Conservation (phyloP, 176 grass and related monocot genomes). For the Hordeum marinum region DNA sequence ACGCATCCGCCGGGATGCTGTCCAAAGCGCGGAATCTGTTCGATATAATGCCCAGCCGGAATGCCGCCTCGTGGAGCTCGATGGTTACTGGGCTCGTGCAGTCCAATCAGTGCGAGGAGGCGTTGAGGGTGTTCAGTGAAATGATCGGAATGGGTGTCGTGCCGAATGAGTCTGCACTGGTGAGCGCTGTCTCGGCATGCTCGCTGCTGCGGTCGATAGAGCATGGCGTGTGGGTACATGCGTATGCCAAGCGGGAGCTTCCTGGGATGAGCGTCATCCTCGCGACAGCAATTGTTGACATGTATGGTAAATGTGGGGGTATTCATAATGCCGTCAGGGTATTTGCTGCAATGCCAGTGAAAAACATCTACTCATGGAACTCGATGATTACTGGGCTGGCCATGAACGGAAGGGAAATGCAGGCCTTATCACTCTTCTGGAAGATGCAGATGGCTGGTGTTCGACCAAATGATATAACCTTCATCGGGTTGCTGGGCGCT, state of each 20-base stretch:
- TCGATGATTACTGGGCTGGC: slow-evolving; percentile 59
- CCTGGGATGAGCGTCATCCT: slow-evolving; percentile 35
- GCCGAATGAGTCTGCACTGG: slow-evolving; percentile 36
- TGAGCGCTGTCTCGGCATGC: slow-evolving; percentile 31
- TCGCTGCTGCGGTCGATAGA: slow-evolving; percentile 41
- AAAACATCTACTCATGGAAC: slow-evolving; percentile 67
- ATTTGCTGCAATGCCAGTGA: slow-evolving; percentile 40
- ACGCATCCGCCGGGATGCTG: slow-evolving; percentile 26
- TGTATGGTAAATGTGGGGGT: slow-evolving; percentile 73
- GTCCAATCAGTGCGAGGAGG: slow-evolving; percentile 20
- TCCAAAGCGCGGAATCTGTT: slow-evolving; percentile 32
- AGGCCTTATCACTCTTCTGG: slow-evolving; percentile 57
- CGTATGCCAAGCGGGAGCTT: slow-evolving; percentile 16
- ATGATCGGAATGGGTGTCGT: not conserved
- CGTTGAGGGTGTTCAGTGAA: slow-evolving; percentile 26
- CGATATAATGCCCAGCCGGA: slow-evolving; percentile 29
- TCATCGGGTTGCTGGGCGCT: slow-evolving; percentile 52
- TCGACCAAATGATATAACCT: slow-evolving; percentile 54
- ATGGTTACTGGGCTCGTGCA: slow-evolving; percentile 35
- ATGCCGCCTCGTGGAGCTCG: slow-evolving; percentile 40
- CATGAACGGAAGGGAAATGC: slow-evolving; percentile 50
- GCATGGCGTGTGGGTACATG: slow-evolving; percentile 40
- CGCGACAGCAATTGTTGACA: slow-evolving; percentile 49
- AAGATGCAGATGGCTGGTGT: slow-evolving; percentile 58
- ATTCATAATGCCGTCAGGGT: slow-evolving; percentile 38